Base-by-base conservation (phyloP, 2,329 filamentous ascomycete genomes). In the Fusarium torreyae region DNA sequence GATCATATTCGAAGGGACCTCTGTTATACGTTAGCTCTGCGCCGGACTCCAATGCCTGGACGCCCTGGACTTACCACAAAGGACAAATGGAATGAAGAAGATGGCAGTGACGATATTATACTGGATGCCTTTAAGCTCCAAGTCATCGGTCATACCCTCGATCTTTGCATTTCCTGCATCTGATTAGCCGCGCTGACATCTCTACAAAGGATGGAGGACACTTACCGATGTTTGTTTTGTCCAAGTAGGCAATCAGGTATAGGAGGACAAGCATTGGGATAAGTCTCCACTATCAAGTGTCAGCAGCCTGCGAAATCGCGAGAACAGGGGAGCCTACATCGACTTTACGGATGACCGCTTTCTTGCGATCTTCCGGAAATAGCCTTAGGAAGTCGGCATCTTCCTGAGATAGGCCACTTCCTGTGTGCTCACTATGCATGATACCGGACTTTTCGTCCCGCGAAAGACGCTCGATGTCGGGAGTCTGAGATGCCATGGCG, bases 51-150 rank as follows among this genome's bases (percentile, higher is more conserved):
- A 13, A 31, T 5, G 28, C 13, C 22, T n/a, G 39, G n/a, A 53
- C 46, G 33, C 33, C 45, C 9, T 40, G 48, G 6, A 58, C 56
- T 13, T 59, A 31, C 28, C 56, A 11, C 51, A 69, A 13, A 69
- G 20, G 5, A 60, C 55, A 3, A 69, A 69, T 1, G 66, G 55
- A 15, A 69, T 61, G 31, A 71, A 71, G 50, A 71, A 71, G 7
- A 84, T 76, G 1, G 82, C 81, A 8, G 84, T 74, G 13, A 77
- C 77, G 24, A 80, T 81, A 75, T 91, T 91, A 78, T 91, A 92
- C 74, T 90, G 82, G 26, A 83, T 81, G 2, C 42, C 44, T 13
- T 57, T 63, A 44, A 76, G 72, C 14, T 56, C 26, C 14, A 76
- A 65, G 22, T 76, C 72, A 1, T 40, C 46, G 3, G 72, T 72